Conservation (phyloP, 2,329 filamentous ascomycete genomes). For the Diaporthe ampelina region DNA sequence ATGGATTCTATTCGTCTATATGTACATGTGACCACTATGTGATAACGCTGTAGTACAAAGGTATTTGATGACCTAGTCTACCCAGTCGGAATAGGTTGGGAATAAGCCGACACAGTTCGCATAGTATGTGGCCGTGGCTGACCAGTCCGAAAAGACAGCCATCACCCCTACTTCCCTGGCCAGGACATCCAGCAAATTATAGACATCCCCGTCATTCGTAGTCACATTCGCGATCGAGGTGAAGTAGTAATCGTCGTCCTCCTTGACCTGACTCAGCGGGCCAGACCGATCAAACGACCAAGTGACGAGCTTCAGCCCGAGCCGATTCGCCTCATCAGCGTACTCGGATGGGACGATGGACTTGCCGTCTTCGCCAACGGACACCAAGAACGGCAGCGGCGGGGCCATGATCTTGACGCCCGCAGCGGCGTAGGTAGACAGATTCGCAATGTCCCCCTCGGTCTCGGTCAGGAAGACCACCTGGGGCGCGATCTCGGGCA, state of each 20-base stretch:
- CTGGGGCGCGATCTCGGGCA: conserved; percentile 72
- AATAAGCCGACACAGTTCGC: conserved; percentile 74
- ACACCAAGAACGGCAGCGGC: conserved; percentile 73
- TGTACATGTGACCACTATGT: background rate
- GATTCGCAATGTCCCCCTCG: conserved; percentile 67
- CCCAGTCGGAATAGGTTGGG: conserved; percentile 37
- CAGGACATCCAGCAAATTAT: conserved; percentile 75
- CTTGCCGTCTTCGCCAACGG: conserved; percentile 61
- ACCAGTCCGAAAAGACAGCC: conserved; percentile 79
- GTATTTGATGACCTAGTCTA: background rate
- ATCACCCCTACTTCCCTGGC: conserved; percentile 71
- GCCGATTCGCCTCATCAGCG: conserved; percentile 70
- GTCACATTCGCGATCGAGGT: conserved; percentile 66
- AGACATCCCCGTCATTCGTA: conserved; percentile 76
- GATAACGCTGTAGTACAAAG: background rate
- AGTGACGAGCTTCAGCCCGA: conserved; percentile 74
- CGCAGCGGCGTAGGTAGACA: conserved; percentile 67
- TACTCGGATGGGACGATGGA: conserved; percentile 74
- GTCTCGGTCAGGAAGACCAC: conserved; percentile 76
- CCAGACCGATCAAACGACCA: conserved; percentile 79
- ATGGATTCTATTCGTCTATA: background rate
- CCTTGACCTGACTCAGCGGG: conserved; percentile 58
- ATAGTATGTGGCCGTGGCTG: conserved; percentile 77
- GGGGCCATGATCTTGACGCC: conserved; percentile 76
- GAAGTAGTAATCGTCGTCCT: conserved; percentile 66